phyloP scores from a whole-genome alignment of 441 rosid genomes.

The Hypseocharis bilobata region DNA sequence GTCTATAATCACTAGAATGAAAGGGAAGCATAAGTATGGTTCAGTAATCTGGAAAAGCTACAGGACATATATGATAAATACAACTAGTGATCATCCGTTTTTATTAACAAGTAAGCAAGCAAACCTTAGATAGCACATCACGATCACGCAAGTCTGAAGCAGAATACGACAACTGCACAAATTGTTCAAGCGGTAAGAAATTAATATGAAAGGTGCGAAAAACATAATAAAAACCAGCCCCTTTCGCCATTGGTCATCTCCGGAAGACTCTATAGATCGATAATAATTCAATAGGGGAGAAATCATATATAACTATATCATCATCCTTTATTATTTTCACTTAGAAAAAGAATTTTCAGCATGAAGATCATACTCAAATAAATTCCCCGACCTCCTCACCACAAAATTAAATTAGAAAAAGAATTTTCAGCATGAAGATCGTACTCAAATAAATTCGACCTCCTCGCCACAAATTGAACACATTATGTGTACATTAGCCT shows the following conservation, averaged over 20 bases:
- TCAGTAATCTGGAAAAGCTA: not conserved
- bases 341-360: not conserved
- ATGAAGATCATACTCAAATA: not conserved
- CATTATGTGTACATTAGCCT: not conserved
- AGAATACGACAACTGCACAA: conserved; percentile 74
- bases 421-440: not conserved
- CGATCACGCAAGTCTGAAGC: conserved; percentile 75
- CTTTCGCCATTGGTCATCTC: too few relatives aligned
- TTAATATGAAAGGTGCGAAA: not conserved
- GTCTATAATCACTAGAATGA: not conserved
- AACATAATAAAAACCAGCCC: not conserved
- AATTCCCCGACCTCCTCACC: not conserved
- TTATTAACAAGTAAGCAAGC: conserved; percentile 16
- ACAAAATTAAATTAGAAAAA: too few relatives aligned
- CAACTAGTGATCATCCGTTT: not conserved
- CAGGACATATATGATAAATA: not conserved
- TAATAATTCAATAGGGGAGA: not conserved
- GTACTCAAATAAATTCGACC: not conserved
- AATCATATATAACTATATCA: not conserved
- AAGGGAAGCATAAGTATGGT: not conserved
- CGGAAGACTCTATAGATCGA: too few relatives aligned
- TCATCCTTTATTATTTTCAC: too few relatives aligned
- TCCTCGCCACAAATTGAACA: not conserved
- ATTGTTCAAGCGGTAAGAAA: conserved; percentile 3
- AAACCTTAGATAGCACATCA: conserved; percentile 75